Conservation (phyloP, 2,329 filamentous ascomycete species). For the Chaetothyriales sp. region DNA sequence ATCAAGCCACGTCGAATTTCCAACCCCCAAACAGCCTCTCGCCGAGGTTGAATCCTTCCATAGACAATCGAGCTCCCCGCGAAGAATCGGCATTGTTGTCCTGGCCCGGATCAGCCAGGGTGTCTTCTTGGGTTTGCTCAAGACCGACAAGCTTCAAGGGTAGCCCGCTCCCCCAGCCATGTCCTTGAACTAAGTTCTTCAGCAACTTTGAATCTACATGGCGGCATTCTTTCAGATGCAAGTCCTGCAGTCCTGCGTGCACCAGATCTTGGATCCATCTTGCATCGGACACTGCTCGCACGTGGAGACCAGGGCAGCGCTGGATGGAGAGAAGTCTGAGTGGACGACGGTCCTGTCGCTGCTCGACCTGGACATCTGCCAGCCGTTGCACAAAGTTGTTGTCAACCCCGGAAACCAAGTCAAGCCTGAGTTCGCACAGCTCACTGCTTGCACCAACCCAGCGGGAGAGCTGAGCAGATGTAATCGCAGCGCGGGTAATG, state of each 20-base stretch:
- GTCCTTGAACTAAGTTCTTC: constrained; percentile 1
- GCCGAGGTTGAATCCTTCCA: neutral
- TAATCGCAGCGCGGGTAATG: constrained; percentile 23
- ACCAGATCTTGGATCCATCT: neutral
- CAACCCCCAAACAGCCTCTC: neutral
- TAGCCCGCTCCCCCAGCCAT: neutral
- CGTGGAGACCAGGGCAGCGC: neutral
- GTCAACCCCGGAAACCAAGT: constrained; percentile 22
- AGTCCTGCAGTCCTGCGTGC: neutral
- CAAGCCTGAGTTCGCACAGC: constrained; percentile 19
- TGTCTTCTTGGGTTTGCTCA: neutral
- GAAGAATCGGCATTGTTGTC: neutral
- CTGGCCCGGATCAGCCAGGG: neutral
- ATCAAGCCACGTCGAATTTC: neutral
- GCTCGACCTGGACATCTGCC: constrained; percentile 11
- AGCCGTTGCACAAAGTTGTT: constrained; percentile 24
- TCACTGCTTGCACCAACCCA: constrained; percentile 21
- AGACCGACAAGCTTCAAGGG: neutral
- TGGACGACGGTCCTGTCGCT: neutral
- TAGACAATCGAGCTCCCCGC: neutral
- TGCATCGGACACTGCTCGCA: neutral
- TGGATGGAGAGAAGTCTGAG: neutral
- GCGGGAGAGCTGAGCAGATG: constrained; percentile 21
- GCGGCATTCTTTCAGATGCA: constrained; percentile 1
- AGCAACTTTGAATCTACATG: constrained; percentile 2